Evolutionary conservation across 805 yeast genomes (phyloP).

Genomic region (Wickerhamomyces subpelliculosus): DNA sequence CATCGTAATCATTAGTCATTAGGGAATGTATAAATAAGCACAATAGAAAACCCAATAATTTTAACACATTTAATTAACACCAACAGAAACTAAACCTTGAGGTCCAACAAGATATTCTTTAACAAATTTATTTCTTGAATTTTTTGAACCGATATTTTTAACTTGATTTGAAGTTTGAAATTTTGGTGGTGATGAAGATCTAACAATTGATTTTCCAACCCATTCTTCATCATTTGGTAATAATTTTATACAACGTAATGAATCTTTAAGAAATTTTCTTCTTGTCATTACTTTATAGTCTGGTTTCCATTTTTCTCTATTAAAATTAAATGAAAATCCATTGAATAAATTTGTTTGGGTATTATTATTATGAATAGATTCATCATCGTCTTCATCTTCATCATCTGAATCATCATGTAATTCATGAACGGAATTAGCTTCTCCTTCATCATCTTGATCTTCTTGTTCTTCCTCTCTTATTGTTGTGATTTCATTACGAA

Average conservation of each 20-base stretch:
- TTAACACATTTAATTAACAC: no score
- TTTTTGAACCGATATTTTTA: background rate
- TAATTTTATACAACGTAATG: conserved; percentile 51
- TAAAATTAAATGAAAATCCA: background rate
- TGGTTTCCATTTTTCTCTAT: conserved; percentile 42
- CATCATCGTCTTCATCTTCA: conserved; percentile 8
- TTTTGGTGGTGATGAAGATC: conserved; percentile 24
- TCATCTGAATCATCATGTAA: conserved; percentile 12
- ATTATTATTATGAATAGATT: background rate
- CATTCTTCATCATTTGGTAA: conserved; percentile 45
- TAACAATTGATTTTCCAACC: conserved; percentile 41
- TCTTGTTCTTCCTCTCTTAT: conserved; percentile 23
- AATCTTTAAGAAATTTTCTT: conserved; percentile 40
- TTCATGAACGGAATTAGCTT: conserved; percentile 11
- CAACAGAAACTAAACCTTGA: conserved; percentile 9
- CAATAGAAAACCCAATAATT: no score
- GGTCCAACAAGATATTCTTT: conserved; percentile 14
- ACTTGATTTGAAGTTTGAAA: conserved; percentile 1
- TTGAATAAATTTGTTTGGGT: background rate
- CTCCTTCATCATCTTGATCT: conserved; percentile 18
- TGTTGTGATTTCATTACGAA: conserved; percentile 2
- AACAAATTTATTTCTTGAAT: conserved; percentile 3
- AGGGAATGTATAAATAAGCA: no score
- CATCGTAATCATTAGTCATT: no score
- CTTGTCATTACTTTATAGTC: conserved; percentile 27